Conservation (phyloP, 192 early-diverging fungal genomes). For the Gigaspora rosea region DNA sequence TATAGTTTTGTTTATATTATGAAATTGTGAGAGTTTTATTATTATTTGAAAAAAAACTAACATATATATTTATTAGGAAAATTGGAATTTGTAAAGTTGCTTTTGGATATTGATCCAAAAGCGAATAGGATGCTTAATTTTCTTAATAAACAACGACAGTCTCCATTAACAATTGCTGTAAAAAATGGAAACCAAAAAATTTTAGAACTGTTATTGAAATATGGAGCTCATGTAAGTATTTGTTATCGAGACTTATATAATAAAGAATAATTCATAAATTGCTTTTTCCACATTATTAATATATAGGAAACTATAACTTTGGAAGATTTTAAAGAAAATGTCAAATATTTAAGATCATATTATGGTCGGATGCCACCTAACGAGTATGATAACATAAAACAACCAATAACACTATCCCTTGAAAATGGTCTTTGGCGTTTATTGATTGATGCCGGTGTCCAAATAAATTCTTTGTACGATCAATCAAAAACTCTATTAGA, state of each 20-base stretch:
- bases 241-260: background rate
- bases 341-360: background rate
- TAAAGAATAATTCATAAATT: background rate
- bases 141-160: background rate
- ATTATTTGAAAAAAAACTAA: too few relatives aligned
- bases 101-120: constrained; percentile 11
- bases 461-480: too few relatives aligned
- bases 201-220: background rate
- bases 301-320: background rate
- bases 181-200: background rate
- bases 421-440: background rate
- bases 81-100: constrained; percentile 8
- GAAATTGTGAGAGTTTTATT: too few relatives aligned
- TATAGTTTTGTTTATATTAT: too few relatives aligned
- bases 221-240: constrained; percentile 12
- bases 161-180: background rate
- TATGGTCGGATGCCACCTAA: too few relatives aligned
- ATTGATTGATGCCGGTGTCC: constrained; percentile 13
- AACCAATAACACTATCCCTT: background rate
- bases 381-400: background rate
- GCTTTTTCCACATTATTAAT: background rate
- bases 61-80: background rate
- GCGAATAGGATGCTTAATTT: background rate
- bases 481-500: too few relatives aligned
- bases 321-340: background rate